These are phyloP conservation scores for Chlorella sp. DNA, from an alignment of 139 green algal genomes.

Conservation along the genomic window DNA sequence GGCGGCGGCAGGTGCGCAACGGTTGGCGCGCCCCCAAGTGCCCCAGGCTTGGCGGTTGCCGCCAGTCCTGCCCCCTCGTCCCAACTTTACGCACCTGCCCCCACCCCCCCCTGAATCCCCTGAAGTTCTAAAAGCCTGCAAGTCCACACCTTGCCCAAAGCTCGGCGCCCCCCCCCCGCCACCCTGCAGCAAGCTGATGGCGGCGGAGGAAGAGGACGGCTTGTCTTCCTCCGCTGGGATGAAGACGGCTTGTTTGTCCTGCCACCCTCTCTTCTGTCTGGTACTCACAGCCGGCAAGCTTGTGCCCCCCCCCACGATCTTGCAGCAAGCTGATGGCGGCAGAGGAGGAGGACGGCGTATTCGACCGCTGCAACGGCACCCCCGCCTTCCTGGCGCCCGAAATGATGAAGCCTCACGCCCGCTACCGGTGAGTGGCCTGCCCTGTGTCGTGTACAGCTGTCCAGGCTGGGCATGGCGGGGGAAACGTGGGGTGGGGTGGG, in stretches of 20 bases:
- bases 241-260: conserved; percentile 63
- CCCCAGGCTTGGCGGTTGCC: too few relatives aligned
- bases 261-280: too few relatives aligned
- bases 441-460: too few relatives aligned
- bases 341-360: conserved; percentile 55
- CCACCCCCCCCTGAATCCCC: not conserved
- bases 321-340: conserved; percentile 29
- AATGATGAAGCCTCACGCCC: conserved; percentile 60
- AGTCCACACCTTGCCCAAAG: not conserved
- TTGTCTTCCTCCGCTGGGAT: conserved; percentile 65
- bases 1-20: not conserved
- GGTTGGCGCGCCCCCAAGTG: too few relatives aligned
- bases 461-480: too few relatives aligned
- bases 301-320: not conserved
- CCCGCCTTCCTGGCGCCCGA: conserved; percentile 80
- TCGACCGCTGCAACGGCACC: conserved; percentile 70
- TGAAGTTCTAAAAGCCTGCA: too few relatives aligned
- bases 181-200: conserved; percentile 27
- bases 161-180: not conserved
- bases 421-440: conserved; percentile 57
- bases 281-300: too few relatives aligned
- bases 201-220: conserved; percentile 41
- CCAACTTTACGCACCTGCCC: too few relatives aligned
- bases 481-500: too few relatives aligned
- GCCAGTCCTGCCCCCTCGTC: not conserved